phyloP scores from a whole-genome alignment of 1,139 yeast species.

The Scheffersomyces lignicola region DNA sequence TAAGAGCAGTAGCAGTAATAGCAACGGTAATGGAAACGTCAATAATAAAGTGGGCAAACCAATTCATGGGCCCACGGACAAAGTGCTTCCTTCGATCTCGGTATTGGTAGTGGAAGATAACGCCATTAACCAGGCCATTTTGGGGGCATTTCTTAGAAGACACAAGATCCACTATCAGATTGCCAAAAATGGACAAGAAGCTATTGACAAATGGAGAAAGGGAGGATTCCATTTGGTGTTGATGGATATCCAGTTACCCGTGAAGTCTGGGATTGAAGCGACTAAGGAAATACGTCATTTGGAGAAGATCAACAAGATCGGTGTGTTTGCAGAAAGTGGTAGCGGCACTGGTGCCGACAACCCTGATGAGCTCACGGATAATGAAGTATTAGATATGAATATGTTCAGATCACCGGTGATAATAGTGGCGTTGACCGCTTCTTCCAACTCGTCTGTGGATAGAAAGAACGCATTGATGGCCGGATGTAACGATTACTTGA shows the following conservation, averaged over 20 bases:
- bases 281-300: slow-evolving; percentile 57
- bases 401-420: slow-evolving; percentile 87
- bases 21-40: not conserved
- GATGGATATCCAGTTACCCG: slow-evolving; percentile 60
- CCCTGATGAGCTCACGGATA: slow-evolving; percentile 25
- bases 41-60: not conserved
- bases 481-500: slow-evolving; percentile 93
- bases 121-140: slow-evolving; percentile 87
- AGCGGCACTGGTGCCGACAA: slow-evolving; percentile 12
- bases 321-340: slow-evolving; percentile 64
- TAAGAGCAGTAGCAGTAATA: not conserved
- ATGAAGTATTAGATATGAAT: slow-evolving; percentile 53
- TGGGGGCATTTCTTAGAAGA: slow-evolving; percentile 86
- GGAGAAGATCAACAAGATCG: slow-evolving; percentile 79
- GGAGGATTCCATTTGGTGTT: slow-evolving; percentile 48
- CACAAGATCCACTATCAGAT: slow-evolving; percentile 83
- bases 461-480: slow-evolving; percentile 91
- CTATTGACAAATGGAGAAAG: slow-evolving; percentile 39
- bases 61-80: slow-evolving; percentile 28
- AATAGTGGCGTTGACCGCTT: slow-evolving; percentile 93
- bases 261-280: slow-evolving; percentile 52
- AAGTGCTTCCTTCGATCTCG: slow-evolving; percentile 75
- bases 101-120: slow-evolving; percentile 96
- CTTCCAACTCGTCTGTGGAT: slow-evolving; percentile 78
- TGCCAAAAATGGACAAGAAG: slow-evolving; percentile 57